Conservation (phyloP, 352 stramenopile species). For the Albugo candida region DNA sequence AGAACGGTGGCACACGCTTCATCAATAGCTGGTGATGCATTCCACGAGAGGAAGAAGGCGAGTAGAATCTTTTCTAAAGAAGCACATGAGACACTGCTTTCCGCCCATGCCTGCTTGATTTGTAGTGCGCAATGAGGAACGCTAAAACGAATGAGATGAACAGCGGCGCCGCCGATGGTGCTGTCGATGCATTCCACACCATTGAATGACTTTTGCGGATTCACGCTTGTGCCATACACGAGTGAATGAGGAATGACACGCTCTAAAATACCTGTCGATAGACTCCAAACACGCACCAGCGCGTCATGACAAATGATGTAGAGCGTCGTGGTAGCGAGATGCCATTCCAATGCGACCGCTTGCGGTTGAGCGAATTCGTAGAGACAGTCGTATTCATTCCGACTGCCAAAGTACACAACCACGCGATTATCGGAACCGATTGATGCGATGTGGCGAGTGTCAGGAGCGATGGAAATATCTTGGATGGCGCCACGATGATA, state of each 20-base stretch:
- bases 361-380: not conserved
- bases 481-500: not conserved
- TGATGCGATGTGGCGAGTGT: slow-evolving; percentile 1
- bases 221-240: not conserved
- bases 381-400: not conserved
- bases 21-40: slow-evolving; percentile 42
- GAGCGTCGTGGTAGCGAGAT: slow-evolving; percentile 32
- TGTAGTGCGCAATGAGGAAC: slow-evolving; percentile 41
- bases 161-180: slow-evolving; percentile 22
- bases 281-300: slow-evolving; percentile 66
- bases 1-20: slow-evolving; percentile 29
- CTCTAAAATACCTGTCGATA: slow-evolving; percentile 56
- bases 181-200: slow-evolving; percentile 29
- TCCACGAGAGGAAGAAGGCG: slow-evolving; percentile 61
- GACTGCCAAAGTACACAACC: slow-evolving; percentile 1
- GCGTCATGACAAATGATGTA: slow-evolving; percentile 48
- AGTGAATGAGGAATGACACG: too few relatives aligned
- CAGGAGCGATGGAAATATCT: not conserved
- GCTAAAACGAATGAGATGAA: slow-evolving; percentile 44
- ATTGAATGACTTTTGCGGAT: slow-evolving; percentile 2
- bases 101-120: slow-evolving; percentile 50
- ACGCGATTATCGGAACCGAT: not conserved
- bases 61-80: slow-evolving; percentile 31
- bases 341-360: slow-evolving; percentile 20
- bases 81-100: not conserved